Base-by-base conservation (phyloP, 2,329 filamentous ascomycete species). In the Apiospora sp. region DNA sequence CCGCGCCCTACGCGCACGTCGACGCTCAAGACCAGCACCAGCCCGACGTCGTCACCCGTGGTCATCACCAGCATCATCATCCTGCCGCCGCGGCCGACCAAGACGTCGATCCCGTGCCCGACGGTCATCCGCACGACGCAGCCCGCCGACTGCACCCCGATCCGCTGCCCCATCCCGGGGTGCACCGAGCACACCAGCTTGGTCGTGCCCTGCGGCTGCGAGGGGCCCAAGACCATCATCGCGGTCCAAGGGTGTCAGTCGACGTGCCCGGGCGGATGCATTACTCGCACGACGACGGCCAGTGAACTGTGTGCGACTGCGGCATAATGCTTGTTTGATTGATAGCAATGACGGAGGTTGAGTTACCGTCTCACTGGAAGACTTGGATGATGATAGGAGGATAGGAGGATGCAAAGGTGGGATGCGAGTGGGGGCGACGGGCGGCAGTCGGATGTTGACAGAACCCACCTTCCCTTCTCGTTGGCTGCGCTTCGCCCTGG, bases 111-210 rank as follows among this genome's bases (percentile, higher is more conserved):
- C 16, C 76, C 78, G 22, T 83, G 81, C 75, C 81, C 81, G 41
- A 82, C 79, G 1, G 77, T 83, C 46, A 82, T 80, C 27, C 75
- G 76, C 71, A 81, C 79, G 22, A 82, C 81, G 19, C 77, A 77
- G 67, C 82, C 82, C 7, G 76, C 72, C 70, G 77, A 76, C 71
- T 83, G 82, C 75, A 51, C 75, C 10, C 75, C 78, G 7, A 77
- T 83, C 67, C 79, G 78, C 43, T 83, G 81, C 77, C 81, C 81
- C 1, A 77, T 83, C 51, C 82, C 82, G 19, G 81, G 77, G 3
- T 83, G 82, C 76, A 79, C 77, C 13, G 72, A 76, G 6, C 71
- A 80, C 70, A 69, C 77, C 61, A 77, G 78, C 19, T 67, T 83
- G 73, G 49, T 76, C 44, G 71, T 83, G n/a, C 81, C 81, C 4